Percentiles rank a stretch among this genome's conserved stretches.
phyloP scores from a whole-genome alignment of 2,329 filamentous ascomycete genomes.

The Fusarium goolgardi region DNA sequence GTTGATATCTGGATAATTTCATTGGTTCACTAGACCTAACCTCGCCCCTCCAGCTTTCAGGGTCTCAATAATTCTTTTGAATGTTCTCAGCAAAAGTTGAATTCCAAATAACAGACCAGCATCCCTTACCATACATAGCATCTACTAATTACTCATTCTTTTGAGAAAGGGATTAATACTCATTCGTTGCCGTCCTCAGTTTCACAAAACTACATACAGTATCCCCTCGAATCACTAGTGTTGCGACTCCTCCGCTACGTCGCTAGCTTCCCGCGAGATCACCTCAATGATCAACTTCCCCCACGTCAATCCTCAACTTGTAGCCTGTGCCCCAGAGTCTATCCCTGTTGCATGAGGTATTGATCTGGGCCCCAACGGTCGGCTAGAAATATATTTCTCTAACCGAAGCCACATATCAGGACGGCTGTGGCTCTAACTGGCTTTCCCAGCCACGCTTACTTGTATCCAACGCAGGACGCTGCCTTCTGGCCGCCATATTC shows the following conservation, averaged over 20 bases:
- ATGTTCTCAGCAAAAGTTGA: conserved; percentile 39
- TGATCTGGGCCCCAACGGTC: conserved; percentile 43
- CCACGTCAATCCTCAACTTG: conserved; percentile 17
- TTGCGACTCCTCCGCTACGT: conserved; percentile 24
- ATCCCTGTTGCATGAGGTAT: conserved; percentile 37
- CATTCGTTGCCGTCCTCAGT: neutral
- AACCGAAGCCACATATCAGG: conserved; percentile 44
- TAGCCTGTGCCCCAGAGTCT: conserved; percentile 31
- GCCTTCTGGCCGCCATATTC: conserved; percentile 39
- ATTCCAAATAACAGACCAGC: neutral
- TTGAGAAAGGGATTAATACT: too few species aligned
- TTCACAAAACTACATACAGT: neutral
- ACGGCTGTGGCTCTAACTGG: conserved; percentile 17
- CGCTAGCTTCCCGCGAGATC: conserved; percentile 36
- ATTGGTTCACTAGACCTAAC: conserved; percentile 32
- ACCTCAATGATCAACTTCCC: conserved; percentile 18
- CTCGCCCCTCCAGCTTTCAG: conserved; percentile 29
- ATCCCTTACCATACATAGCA: neutral
- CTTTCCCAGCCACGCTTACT: conserved; percentile 18
- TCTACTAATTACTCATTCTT: too few species aligned
- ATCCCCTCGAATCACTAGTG: neutral
- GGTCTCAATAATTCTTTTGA: conserved; percentile 23
- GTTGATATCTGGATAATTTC: conserved; percentile 14
- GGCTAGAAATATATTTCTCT: conserved; percentile 36
- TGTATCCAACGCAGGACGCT: conserved; percentile 1